Conservation (phyloP, 805 yeast species). For the Yueomyces sinensis region DNA sequence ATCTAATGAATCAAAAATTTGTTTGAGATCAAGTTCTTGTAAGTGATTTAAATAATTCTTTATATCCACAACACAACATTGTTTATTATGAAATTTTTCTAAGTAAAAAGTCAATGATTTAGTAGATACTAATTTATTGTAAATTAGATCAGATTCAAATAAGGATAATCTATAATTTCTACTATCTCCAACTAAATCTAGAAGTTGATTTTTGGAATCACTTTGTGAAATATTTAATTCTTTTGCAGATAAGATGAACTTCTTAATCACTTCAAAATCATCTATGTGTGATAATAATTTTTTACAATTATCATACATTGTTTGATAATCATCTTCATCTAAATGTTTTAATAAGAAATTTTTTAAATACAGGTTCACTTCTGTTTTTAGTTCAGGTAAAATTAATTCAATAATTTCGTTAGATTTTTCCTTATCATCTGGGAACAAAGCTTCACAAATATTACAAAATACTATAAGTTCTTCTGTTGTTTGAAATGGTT, state of each 20-base stretch:
- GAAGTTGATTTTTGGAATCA: slow-evolving; percentile 23
- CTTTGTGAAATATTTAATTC: slow-evolving; percentile 32
- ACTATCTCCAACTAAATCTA: slow-evolving; percentile 20
- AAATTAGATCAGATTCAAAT: slow-evolving; percentile 30
- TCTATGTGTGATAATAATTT: slow-evolving; percentile 45
- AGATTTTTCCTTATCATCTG: slow-evolving; percentile 18
- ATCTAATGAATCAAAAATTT: slow-evolving; percentile 8
- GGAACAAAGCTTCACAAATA: slow-evolving; percentile 28
- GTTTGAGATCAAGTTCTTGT: slow-evolving; percentile 8
- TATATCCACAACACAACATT: slow-evolving; percentile 56
- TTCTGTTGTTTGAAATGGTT: slow-evolving; percentile 45
- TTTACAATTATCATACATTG: slow-evolving; percentile 29
- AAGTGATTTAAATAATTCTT: slow-evolving; percentile 23
- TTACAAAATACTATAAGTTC: slow-evolving; percentile 49
- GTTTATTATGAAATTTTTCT: slow-evolving; percentile 35
- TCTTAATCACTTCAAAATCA: slow-evolving; percentile 38
- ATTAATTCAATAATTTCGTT: slow-evolving; percentile 26
- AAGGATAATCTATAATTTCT: slow-evolving; percentile 46
- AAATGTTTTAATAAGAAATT: slow-evolving; percentile 36
- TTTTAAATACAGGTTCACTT: slow-evolving; percentile 50
- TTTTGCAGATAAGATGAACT: slow-evolving; percentile 45
- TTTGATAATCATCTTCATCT: slow-evolving; percentile 29
- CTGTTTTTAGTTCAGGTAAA: slow-evolving; percentile 19
- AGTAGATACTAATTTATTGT: slow-evolving; percentile 9
- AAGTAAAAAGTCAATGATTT: slow-evolving; percentile 31